A percentile compares a stretch with the other conserved stretches of the same genome.
These are phyloP conservation scores for Trichoderma sp. DNA, from an alignment of 2,329 filamentous ascomycete genomes.

Conservation along the genomic window DNA sequence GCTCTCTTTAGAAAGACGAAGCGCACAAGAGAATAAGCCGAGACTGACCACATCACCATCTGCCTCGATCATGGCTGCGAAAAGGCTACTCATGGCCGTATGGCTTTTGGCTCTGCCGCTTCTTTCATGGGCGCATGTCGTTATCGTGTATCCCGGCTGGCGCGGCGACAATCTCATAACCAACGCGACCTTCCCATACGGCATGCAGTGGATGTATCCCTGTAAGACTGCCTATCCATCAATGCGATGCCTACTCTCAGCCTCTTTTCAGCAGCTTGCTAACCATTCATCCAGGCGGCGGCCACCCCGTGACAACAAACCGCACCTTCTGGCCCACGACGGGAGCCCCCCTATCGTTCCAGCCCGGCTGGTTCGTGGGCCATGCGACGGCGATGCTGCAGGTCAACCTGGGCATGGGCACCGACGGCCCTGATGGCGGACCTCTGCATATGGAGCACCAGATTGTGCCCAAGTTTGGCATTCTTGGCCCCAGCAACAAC, in stretches of 20 bases:
- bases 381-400: conserved; percentile 82
- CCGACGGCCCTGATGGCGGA: conserved; percentile 60
- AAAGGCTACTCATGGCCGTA: neutral
- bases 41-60: neutral
- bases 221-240: conserved; percentile 68
- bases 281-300: conserved; percentile 66
- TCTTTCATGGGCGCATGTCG: conserved; percentile 59
- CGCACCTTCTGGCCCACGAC: conserved; percentile 87
- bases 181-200: conserved; percentile 78
- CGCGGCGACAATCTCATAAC: conserved; percentile 82
- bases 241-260: neutral
- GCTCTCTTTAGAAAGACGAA: neutral
- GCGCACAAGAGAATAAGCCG: neutral
- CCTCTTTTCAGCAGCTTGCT: conserved; percentile 25
- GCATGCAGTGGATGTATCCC: conserved; percentile 95
- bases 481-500: conserved; percentile 77
- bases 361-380: conserved; percentile 95
- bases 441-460: conserved; percentile 84
- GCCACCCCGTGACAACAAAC: conserved; percentile 74
- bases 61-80: neutral
- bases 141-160: conserved; percentile 85
- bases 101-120: conserved; percentile 17
- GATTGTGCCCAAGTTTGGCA: conserved; percentile 79
- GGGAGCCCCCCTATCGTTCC: conserved; percentile 82
- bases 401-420: conserved; percentile 87